Base-by-base conservation (phyloP, 257 asterid genomes). In the Primulina tabacum region DNA sequence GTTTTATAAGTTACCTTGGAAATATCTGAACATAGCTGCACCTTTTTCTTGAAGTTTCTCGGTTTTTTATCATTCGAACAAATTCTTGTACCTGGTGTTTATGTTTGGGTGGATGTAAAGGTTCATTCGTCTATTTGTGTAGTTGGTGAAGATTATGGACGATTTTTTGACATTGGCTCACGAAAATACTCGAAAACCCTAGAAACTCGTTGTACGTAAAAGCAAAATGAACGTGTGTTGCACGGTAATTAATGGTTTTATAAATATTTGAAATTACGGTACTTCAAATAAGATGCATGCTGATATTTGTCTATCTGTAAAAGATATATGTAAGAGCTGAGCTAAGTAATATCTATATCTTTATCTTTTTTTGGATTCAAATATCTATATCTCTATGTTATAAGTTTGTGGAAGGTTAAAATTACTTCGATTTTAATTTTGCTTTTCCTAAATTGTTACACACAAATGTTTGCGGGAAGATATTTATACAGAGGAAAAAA, bases 111-210 rank as follows among this genome's bases (percentile, higher is more conserved):
- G 11, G 18, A 37, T 70, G 58, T 60, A n/a, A 12, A 60, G 32
- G 24, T 33, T 60, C 52, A 12, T 65, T 63, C 62, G 52, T 64
- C 53, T 71, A 16, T 60, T 8, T 63, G 8, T 72, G 76, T 75
- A 85, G 84, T 82, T 84, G 62, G 86, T 78, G 64, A 80, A 78
- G 72, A 77, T 85, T 82, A 75, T 85, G 86, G 88, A 80, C 60
- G 88, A 80, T 68, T 85, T 85, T 74, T 66, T 81, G 75, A 53
- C 78, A n/a, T n/a, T 85, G 80, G 88, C 84, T 24, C 74, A 50
- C 57, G 70, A 74, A 76, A 85, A 82, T 68, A 85, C 88, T 52
- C 65, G 52, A 78, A 67, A 67, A 85, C 82, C 59, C 38, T 82
- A 35, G 84, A 82, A 75, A 82, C 85, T 2, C 1, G 18, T 47